These are phyloP conservation scores for Didymosphaeria variabile DNA, from an alignment of 2,329 filamentous ascomycete genomes.

Conservation along the genomic window DNA sequence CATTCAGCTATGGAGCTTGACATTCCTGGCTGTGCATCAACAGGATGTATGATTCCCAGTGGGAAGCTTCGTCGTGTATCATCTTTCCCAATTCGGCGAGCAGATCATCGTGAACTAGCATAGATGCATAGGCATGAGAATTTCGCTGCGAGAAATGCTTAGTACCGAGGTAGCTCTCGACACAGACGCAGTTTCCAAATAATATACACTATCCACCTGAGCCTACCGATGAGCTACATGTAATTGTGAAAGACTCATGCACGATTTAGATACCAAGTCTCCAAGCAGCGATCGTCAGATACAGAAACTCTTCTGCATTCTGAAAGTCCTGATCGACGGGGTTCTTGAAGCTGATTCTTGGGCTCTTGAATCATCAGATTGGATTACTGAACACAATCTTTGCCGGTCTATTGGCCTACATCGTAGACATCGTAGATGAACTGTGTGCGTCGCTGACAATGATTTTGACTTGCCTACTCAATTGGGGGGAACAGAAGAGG, in stretches of 20 bases:
- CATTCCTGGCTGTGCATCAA: conserved; percentile 64
- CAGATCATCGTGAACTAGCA: neutral
- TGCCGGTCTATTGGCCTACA: neutral
- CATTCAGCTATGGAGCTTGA: conserved; percentile 66
- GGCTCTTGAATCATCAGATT: neutral
- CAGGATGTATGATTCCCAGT: conserved; percentile 31
- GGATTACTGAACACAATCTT: neutral
- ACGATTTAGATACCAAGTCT: too few relatives aligned
- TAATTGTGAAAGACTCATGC: too few relatives aligned
- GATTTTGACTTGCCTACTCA: neutral
- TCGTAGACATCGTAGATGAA: neutral
- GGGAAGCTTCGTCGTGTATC: neutral
- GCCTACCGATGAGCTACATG: too few relatives aligned
- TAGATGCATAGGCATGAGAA: neutral
- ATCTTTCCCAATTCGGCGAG: neutral
- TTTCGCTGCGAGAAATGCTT: too few relatives aligned
- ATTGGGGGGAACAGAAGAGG: neutral
- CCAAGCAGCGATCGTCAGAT: too few relatives aligned
- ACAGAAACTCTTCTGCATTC: neutral
- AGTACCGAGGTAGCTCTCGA: too few relatives aligned
- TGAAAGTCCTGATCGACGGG: neutral
- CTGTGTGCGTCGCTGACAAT: neutral
- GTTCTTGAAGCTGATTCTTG: neutral
- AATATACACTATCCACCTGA: too few relatives aligned
- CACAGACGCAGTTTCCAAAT: too few relatives aligned